Evolutionary conservation across 1,139 yeast species (phyloP), one percentile per base, ranked within the genome.

Genomic region (Groenewaldozyma auringiensis): DNA sequence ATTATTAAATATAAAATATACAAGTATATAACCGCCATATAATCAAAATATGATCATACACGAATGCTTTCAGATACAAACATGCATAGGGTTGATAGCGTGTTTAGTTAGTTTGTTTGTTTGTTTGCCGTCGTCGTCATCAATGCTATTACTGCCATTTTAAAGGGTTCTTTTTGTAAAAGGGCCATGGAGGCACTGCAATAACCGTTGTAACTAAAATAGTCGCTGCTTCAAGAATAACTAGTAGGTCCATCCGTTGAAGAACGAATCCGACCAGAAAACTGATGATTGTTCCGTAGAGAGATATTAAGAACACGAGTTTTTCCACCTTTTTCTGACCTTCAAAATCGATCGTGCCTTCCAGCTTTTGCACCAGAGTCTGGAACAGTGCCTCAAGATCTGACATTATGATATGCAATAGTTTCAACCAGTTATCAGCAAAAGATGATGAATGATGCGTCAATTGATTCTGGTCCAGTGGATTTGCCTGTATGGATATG

Each of bases 261-360:
- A 69, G 53, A 2, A 68, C 43, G 46, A 74, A 68, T 1, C 85
- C 85, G 33, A 67, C 60, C 1, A 74, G 31, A 35, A 76, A 65
- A 37, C 78, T 64, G 36, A 70, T 42, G n/a, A 65, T 53, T 0
- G 69, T 62, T 9, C 74, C 76, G 16, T 49, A 32, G 2, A 60
- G 53, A 20, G 69, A 51, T 18, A 65, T 36, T 8, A 45, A 37
- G 31, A 50, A 49, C 18, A 60, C 53, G 16, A 58, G 48, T n/a
- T 52, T 43, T 21, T 71, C 71, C 6, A 73, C 72, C 36, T 60
- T 55, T 50, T 65, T 65, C 61, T 81, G 88, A 50, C 85, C 83
- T 54, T 73, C 66, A 56, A 73, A 79, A 62, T 81, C 86, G 52
- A 81, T 78, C 44, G 80, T 74, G 38, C 79, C 81, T 61, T 78